A percentile compares a stretch with the other conserved stretches of the same genome.
Conservation (phyloP, 2,329 filamentous ascomycete species). For the Colletotrichum musae region DNA sequence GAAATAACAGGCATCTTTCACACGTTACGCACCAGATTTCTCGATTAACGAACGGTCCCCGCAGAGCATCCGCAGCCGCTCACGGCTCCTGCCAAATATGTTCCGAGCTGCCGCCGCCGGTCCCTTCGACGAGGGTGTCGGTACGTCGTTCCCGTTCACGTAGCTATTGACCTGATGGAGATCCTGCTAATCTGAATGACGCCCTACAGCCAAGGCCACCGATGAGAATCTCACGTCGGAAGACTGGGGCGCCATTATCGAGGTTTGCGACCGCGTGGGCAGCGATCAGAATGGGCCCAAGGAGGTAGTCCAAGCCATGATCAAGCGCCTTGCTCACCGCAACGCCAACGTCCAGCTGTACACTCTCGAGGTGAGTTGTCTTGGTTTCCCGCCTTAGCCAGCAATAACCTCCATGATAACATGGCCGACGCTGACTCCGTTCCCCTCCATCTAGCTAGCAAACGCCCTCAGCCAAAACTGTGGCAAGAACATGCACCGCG, state of each 20-base stretch:
- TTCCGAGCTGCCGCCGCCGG: conserved; percentile 71
- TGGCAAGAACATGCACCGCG: conserved; percentile 87
- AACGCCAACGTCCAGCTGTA: conserved; percentile 98
- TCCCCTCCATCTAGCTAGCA: conserved; percentile 71
- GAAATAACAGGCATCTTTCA: neutral
- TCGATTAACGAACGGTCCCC: neutral
- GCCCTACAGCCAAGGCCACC: conserved; percentile 77
- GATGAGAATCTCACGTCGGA: conserved; percentile 97
- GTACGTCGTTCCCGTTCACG: conserved; percentile 56
- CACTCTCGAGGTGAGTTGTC: conserved; percentile 79
- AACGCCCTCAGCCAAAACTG: conserved; percentile 96
- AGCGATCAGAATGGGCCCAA: conserved; percentile 75
- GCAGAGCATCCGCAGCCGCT: conserved; percentile 31
- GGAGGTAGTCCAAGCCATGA: conserved; percentile 90
- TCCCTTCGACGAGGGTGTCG: conserved; percentile 72
- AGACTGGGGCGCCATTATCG: conserved; percentile 76
- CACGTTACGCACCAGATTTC: conserved; percentile 1
- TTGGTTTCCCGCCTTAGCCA: neutral
- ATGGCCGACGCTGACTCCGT: conserved; percentile 28
- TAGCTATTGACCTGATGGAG: too few species aligned
- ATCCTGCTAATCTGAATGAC: conserved; percentile 9
- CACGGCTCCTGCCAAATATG: conserved; percentile 58
- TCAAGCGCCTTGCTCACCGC: conserved; percentile 91
- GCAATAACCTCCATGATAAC: neutral
- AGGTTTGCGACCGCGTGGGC: conserved; percentile 73